Conservation (phyloP, 169 alveolate genomes). For the Cryptosporidium viatorum region DNA sequence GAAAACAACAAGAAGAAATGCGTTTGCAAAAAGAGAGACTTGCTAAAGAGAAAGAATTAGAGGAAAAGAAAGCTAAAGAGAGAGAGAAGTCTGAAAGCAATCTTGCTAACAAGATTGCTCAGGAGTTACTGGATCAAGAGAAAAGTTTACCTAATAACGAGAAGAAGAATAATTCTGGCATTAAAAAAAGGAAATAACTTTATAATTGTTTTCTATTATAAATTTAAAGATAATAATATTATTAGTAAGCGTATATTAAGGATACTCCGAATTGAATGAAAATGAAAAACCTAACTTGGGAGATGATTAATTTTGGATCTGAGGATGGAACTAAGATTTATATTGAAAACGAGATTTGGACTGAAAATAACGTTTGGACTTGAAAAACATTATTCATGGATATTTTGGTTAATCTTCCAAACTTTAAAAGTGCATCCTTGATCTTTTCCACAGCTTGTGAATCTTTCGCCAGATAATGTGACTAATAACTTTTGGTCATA, state of each 20-base stretch:
- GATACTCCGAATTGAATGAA: not conserved
- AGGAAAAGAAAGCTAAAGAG: constrained; percentile 52
- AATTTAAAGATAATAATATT: no score
- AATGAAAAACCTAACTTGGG: no score
- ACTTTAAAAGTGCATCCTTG: constrained; percentile 7
- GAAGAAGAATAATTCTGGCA: not conserved
- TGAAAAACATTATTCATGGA: not conserved
- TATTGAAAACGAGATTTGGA: not conserved
- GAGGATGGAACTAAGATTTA: not conserved
- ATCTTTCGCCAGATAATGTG: constrained; percentile 71
- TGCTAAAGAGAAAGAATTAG: constrained; percentile 45
- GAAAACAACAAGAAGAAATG: constrained; percentile 64
- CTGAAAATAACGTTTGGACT: not conserved
- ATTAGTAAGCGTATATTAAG: no score
- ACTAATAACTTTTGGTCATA: not conserved
- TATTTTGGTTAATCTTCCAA: not conserved
- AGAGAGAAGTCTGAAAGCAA: constrained; percentile 19
- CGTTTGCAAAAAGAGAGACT: constrained; percentile 32
- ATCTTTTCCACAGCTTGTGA: not conserved
- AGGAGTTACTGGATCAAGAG: constrained; percentile 28
- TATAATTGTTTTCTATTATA: not conserved
- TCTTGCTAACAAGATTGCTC: constrained; percentile 46
- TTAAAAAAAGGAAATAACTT: constrained; percentile 14
- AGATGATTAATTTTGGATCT: not conserved
- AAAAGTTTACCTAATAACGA: not conserved